Percentiles rank a stretch among this genome's conserved stretches.
These are phyloP conservation scores for Yamadazyma laniorum DNA, from an alignment of 805 yeast genomes.

Conservation along the genomic window DNA sequence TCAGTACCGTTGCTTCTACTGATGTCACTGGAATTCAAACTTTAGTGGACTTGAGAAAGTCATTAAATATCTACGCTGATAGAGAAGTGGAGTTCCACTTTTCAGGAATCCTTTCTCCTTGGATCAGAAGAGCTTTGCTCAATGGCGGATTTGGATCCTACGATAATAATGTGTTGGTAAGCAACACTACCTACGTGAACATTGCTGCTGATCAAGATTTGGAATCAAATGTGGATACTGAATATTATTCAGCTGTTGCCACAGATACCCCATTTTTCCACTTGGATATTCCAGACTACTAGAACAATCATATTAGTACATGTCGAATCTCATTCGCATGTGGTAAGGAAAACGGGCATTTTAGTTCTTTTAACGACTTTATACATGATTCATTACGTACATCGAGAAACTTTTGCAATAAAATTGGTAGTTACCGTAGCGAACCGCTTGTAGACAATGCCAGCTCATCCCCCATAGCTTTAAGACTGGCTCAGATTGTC, in stretches of 20 bases:
- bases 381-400: too few relatives aligned
- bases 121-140: constrained; percentile 78
- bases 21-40: constrained; percentile 82
- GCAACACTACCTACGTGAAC: constrained; percentile 41
- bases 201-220: constrained; percentile 38
- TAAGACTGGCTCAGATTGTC: too few relatives aligned
- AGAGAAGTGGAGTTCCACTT: constrained; percentile 87
- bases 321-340: too few relatives aligned
- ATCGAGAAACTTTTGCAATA: too few relatives aligned
- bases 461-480: too few relatives aligned
- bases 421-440: too few relatives aligned
- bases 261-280: constrained; percentile 78
- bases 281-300: constrained; percentile 66
- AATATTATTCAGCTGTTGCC: constrained; percentile 53
- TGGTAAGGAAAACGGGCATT: too few relatives aligned
- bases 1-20: constrained; percentile 68
- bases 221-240: constrained; percentile 19
- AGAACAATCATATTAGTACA: background rate
- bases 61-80: constrained; percentile 71
- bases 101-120: constrained; percentile 78
- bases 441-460: too few relatives aligned
- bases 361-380: too few relatives aligned
- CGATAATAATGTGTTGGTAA: constrained; percentile 38
- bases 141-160: constrained; percentile 75
- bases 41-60: constrained; percentile 70